Percentiles rank a stretch among this genome's conserved stretches.
Conservation (phyloP, 2,329 filamentous ascomycete species). For the Phoma sp. region DNA sequence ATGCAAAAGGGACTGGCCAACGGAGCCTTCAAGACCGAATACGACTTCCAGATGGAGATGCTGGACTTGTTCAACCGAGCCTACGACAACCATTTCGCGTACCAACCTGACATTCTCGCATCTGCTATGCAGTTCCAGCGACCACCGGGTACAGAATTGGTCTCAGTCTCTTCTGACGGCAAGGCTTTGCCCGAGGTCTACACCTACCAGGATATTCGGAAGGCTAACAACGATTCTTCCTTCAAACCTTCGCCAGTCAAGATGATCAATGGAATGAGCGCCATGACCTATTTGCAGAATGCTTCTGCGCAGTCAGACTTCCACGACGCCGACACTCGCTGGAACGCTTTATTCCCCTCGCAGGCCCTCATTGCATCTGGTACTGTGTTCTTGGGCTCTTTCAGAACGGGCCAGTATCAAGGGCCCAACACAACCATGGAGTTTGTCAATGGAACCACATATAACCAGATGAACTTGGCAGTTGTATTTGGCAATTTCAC, state of each 20-base stretch:
- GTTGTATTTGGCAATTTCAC: constrained; percentile 41
- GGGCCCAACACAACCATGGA: constrained; percentile 44
- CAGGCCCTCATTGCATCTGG: constrained; percentile 41
- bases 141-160: constrained; percentile 38
- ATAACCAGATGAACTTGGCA: constrained; percentile 40
- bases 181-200: constrained; percentile 47
- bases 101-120: constrained; percentile 46
- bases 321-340: constrained; percentile 51
- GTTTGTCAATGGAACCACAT: constrained; percentile 47
- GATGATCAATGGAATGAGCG: constrained; percentile 47
- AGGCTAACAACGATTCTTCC: constrained; percentile 31
- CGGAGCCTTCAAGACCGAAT: constrained; percentile 47
- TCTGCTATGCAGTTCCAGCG: constrained; percentile 48
- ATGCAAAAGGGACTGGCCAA: constrained; percentile 41
- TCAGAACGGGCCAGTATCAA: constrained; percentile 39
- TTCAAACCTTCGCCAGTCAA: constrained; percentile 46
- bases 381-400: constrained; percentile 37
- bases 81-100: constrained; percentile 52
- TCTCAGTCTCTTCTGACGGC: constrained; percentile 47
- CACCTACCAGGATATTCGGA: constrained; percentile 38
- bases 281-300: constrained; percentile 41
- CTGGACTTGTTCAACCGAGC: constrained; percentile 43
- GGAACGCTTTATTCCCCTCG: constrained; percentile 49
- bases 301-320: constrained; percentile 40
- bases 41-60: constrained; percentile 50